These are phyloP conservation scores for Grammothele lineata DNA, from an alignment of 768 basidiomycete species.

Conservation along the genomic window DNA sequence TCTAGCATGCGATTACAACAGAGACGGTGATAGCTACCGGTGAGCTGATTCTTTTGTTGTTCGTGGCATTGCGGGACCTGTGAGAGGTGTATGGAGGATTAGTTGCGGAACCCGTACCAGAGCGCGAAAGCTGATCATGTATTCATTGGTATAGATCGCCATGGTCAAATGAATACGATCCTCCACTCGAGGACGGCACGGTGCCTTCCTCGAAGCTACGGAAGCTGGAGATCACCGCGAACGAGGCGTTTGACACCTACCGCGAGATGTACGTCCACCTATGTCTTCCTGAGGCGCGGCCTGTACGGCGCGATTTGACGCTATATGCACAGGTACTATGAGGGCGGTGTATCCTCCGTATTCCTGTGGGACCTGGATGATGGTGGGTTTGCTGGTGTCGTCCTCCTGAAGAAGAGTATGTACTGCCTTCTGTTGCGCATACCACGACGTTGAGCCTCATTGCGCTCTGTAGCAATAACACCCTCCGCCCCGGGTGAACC, in stretches of 20 bases:
- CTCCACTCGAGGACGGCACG: slow-evolving; percentile 86
- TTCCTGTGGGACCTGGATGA: slow-evolving; percentile 99
- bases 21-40: slow-evolving; percentile 90
- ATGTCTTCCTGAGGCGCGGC: slow-evolving; percentile 1
- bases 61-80: not conserved
- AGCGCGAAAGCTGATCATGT: not conserved
- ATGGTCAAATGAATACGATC: slow-evolving; percentile 97
- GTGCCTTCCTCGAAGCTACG: slow-evolving; percentile 79
- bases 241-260: slow-evolving; percentile 97
- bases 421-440: not conserved
- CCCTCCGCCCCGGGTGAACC: slow-evolving; percentile 54
- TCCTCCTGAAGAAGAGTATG: slow-evolving; percentile 89
- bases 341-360: slow-evolving; percentile 95
- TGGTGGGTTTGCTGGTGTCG: slow-evolving; percentile 94
- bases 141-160: slow-evolving; percentile 64
- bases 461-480: slow-evolving; percentile 62
- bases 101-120: not conserved
- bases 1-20: slow-evolving; percentile 90
- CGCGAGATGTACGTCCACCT: slow-evolving; percentile 71
- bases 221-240: slow-evolving; percentile 88
- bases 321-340: slow-evolving; percentile 76
- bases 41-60: slow-evolving; percentile 26
- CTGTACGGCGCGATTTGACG: not conserved
- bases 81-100: too few species aligned
- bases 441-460: not conserved